Evolutionary conservation across 495 filamentous ascomycete genomes (phyloP), one percentile per base, ranked within the genome.

Genomic region (Immersiella caudata): DNA sequence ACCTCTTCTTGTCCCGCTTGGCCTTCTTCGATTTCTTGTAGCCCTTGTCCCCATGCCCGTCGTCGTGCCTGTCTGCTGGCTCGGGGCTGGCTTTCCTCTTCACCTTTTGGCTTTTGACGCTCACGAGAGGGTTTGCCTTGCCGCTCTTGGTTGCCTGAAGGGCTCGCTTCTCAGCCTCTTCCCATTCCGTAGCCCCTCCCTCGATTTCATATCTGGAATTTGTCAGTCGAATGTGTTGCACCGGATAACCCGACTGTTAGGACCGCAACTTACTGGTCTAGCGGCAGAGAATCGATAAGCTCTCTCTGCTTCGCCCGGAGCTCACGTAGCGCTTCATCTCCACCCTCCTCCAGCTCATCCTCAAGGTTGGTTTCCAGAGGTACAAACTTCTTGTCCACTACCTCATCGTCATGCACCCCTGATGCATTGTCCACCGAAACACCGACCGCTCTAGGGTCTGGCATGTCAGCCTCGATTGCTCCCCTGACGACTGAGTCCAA

Each of bases 311-410:
- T 91, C 65, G 81, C 80, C 69, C 86, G 84, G 74, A 97, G 75
- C 58, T 86, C 88, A 36, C 80, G 80, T 69, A 94, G 75, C 21
- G 91, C 84, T 76, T 95, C 87, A 69, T 93, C 84, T 1, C 91
- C 93, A 14, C 89, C 95, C 70, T 95, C 90, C 59, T 87, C 88
- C 35, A 98, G 83, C 74, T 99, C 96, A 5, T 94, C 92, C n/a
- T 92, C 87, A 22, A 97, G 76, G n/a, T 80, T 79, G 63, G 82
- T 83, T n/a, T 88, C 86, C 16, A 97, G 78, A 0, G 92, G 89
- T 55, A 85, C 84, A 70, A 89, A 93, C 51, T 83, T 83, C 57
- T 81, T 81, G 60, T 89, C 87, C 24, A 86, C 76, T 16, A 85
- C 74, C 62, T 88, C 88, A 52, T 90, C 90, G 35, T 90, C 89